Conservation (phyloP, 129 eudicot genomes). For the Solidago caesia region DNA sequence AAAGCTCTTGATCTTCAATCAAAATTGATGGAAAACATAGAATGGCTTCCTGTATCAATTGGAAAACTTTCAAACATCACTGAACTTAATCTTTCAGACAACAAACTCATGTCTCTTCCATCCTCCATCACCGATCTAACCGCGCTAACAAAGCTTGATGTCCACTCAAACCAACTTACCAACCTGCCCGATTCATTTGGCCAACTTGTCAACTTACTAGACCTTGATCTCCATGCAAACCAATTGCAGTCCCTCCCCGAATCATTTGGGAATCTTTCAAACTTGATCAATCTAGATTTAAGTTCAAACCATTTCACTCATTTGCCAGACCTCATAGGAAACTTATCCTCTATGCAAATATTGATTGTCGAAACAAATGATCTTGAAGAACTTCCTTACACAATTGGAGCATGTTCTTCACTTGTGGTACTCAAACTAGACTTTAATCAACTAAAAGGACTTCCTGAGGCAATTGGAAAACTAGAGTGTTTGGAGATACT, state of each 20-base stretch:
- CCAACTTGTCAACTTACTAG: constrained; percentile 49
- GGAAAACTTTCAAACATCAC: constrained; percentile 64
- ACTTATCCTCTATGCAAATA: constrained; percentile 50
- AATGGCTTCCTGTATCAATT: constrained; percentile 75
- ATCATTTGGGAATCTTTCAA: constrained; percentile 53
- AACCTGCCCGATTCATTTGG: constrained; percentile 72
- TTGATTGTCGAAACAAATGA: constrained; percentile 67
- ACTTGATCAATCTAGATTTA: constrained; percentile 58
- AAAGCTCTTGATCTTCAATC: constrained; percentile 65
- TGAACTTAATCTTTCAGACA: constrained; percentile 61
- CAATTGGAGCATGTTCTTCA: constrained; percentile 75
- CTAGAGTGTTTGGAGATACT: constrained; percentile 63
- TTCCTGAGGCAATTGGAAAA: constrained; percentile 83
- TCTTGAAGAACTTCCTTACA: constrained; percentile 77
- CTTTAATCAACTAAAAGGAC: constrained; percentile 74
- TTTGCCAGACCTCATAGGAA: constrained; percentile 68
- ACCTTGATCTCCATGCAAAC: constrained; percentile 72
- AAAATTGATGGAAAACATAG: constrained; percentile 64
- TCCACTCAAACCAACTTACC: constrained; percentile 65
- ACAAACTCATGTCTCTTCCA: constrained; percentile 63
- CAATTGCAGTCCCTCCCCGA: constrained; percentile 67
- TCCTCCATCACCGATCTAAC: constrained; percentile 52
- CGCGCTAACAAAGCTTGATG: constrained; percentile 56
- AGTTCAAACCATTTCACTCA: constrained; percentile 60
- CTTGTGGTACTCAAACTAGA: constrained; percentile 72